Conservation (phyloP, 805 yeast species). For the Maudiozyma pseudohumilis region DNA sequence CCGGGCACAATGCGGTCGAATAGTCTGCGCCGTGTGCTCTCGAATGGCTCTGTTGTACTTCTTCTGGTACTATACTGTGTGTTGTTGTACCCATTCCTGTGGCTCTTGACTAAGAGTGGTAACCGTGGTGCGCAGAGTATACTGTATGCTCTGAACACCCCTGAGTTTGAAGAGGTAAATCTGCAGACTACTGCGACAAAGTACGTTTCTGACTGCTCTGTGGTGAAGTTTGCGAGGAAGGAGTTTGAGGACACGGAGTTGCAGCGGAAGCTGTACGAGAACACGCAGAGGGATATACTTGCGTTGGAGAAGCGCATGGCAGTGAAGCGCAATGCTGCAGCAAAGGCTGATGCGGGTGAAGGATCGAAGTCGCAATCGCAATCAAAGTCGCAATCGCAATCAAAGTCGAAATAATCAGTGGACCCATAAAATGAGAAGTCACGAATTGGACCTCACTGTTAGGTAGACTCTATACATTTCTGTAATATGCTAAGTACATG, state of each 20-base stretch:
- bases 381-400: too few relatives aligned
- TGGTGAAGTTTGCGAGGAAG: slow-evolving; percentile 42
- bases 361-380: too few relatives aligned
- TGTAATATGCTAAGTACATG: too few relatives aligned
- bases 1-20: slow-evolving; percentile 92
- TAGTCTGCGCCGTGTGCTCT: slow-evolving; percentile 64
- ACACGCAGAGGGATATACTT: slow-evolving; percentile 49
- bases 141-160: slow-evolving; percentile 59
- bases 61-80: slow-evolving; percentile 47
- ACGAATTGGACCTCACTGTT: too few relatives aligned
- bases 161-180: slow-evolving; percentile 48
- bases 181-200: slow-evolving; percentile 45
- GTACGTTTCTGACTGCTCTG: slow-evolving; percentile 62
- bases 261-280: slow-evolving; percentile 50
- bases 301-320: slow-evolving; percentile 65
- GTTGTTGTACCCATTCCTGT: slow-evolving; percentile 69
- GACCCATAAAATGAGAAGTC: too few relatives aligned
- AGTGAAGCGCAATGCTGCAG: slow-evolving; percentile 43
- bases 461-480: too few relatives aligned
- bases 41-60: slow-evolving; percentile 64
- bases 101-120: slow-evolving; percentile 69
- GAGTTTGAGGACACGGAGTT: slow-evolving; percentile 57
- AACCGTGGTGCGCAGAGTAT: slow-evolving; percentile 73
- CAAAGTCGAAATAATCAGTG: too few relatives aligned
- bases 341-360: slow-evolving; percentile 7